These are phyloP conservation scores for Quercus robur DNA, from an alignment of 306 rosid species.

Conservation along the genomic window DNA sequence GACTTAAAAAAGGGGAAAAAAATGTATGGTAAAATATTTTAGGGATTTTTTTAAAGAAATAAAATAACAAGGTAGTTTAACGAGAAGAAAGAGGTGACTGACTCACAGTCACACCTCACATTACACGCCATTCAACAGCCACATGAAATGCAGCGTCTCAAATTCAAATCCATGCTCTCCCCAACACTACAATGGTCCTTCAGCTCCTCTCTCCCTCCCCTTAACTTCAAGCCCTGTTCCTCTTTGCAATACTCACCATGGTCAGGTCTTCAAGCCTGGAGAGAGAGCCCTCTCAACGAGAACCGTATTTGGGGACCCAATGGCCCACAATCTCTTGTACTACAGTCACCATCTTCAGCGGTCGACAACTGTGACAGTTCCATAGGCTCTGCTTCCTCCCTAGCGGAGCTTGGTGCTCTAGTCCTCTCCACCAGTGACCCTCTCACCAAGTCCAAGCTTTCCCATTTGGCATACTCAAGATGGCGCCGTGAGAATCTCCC, in stretches of 20 bases:
- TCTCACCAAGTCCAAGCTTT: slow-evolving; percentile 59
- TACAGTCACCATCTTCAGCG: not conserved
- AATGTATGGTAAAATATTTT: too few relatives aligned
- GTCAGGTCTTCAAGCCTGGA: slow-evolving; percentile 78
- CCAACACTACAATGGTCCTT: too few relatives aligned
- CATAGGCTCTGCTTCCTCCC: slow-evolving; percentile 46
- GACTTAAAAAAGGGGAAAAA: too few relatives aligned
- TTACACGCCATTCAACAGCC: not conserved
- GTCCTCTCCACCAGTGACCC: slow-evolving; percentile 84
- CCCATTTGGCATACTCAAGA: slow-evolving; percentile 73
- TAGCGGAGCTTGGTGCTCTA: slow-evolving; percentile 77
- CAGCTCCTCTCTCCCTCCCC: not conserved
- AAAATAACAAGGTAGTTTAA: too few relatives aligned
- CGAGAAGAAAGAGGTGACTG: too few relatives aligned
- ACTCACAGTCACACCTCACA: too few relatives aligned
- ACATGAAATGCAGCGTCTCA: slow-evolving; percentile 36
- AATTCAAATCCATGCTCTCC: slow-evolving; percentile 7
- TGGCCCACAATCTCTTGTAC: slow-evolving; percentile 47
- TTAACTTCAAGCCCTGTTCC: slow-evolving; percentile 19
- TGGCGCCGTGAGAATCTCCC: slow-evolving; percentile 73
- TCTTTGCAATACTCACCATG: slow-evolving; percentile 39
- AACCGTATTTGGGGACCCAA: slow-evolving; percentile 71
- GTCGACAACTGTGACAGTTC: not conserved
- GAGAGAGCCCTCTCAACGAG: slow-evolving; percentile 54
- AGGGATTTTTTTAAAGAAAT: too few relatives aligned